These are phyloP conservation scores for Cladosporium sp. DNA, from an alignment of 2,329 filamentous ascomycete genomes.

Conservation along the genomic window DNA sequence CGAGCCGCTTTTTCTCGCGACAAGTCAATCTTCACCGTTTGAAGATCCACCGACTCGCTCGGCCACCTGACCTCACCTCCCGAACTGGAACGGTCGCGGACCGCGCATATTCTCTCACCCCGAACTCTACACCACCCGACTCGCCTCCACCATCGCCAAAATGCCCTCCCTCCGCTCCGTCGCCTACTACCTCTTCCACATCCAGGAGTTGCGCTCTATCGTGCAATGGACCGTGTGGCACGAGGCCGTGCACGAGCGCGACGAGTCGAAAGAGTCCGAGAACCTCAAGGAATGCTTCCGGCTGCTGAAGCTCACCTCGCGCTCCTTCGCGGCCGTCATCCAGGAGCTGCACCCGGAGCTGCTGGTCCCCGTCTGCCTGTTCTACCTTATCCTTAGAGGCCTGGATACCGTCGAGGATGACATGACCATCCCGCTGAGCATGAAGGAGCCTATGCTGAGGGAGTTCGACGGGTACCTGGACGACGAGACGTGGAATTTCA, in stretches of 20 bases:
- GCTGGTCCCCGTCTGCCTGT: conserved; percentile 78
- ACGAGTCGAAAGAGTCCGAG: conserved; percentile 66
- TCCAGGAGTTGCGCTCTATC: conserved; percentile 31
- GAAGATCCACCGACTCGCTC: too few species aligned
- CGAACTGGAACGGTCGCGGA: too few species aligned
- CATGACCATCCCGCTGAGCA: conserved; percentile 76
- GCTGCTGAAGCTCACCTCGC: conserved; percentile 79
- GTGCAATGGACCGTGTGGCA: conserved; percentile 74
- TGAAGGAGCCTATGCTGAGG: conserved; percentile 80
- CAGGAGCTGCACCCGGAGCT: conserved; percentile 93
- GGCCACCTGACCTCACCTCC: too few species aligned
- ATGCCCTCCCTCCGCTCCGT: conserved; percentile 28
- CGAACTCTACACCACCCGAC: background rate
- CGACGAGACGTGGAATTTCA: conserved; percentile 83
- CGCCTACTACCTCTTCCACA: conserved; percentile 31
- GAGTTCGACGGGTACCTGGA: conserved; percentile 74
- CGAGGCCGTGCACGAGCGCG: conserved; percentile 80
- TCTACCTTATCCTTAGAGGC: conserved; percentile 87
- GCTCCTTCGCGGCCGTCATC: conserved; percentile 89
- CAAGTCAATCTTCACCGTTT: too few species aligned
- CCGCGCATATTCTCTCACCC: too few species aligned
- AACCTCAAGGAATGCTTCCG: conserved; percentile 78
- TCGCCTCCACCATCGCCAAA: conserved; percentile 9
- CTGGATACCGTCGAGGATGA: conserved; percentile 99
- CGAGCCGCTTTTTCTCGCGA: too few species aligned